Evolutionary conservation across 768 basidiomycete species (phyloP), one percentile per base, ranked within the genome.

Genomic region (Imleria badia): DNA sequence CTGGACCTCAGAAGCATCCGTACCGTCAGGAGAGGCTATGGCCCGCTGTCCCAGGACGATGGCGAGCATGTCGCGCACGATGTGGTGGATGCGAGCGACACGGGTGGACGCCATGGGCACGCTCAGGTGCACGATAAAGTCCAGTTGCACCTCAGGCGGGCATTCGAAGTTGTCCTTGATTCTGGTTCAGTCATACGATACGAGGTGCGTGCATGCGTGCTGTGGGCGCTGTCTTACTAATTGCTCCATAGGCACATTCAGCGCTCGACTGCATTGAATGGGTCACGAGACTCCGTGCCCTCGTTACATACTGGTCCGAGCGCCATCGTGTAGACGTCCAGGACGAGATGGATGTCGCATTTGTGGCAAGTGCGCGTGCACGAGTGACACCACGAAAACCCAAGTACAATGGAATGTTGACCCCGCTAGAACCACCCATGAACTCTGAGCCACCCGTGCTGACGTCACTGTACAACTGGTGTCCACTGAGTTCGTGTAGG

Each of bases 401-500:
- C 15, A 69, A 60, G 31, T 63, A 50, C 31, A 20, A 73, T 54
- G 70, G 72, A 26, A 71, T 75, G 30, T 75, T 79, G 22, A 60
- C 65, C 20, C 73, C 75, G 22, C 81, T 81, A n/a, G 82, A 83
- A 57, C 69, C 79, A 12, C 80, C 82, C 2, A 71, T 76, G 1
- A 79, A 84, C 62, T 72, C 78, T 15, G 81, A 82, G 9, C 72
- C 83, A 38, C 79, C 84, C 5, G 79, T 82, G 13, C 72, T 94
- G 44, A 75, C 80, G 45, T 75, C 79, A 1, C 69, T 94, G 42
- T 94, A 90, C 77, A 89, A 90, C 61, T 94, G 91, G 94, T 98
- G 96, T 65, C 77, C 87, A 3, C 67, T 95, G 56, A 82, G 88
- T 35, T 85, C 83, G 1, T 98, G 96, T 64, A 81, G 83, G 55